These are phyloP conservation scores for Anethum foeniculum DNA, from an alignment of 140 eudicot species.

Conservation along the genomic window DNA sequence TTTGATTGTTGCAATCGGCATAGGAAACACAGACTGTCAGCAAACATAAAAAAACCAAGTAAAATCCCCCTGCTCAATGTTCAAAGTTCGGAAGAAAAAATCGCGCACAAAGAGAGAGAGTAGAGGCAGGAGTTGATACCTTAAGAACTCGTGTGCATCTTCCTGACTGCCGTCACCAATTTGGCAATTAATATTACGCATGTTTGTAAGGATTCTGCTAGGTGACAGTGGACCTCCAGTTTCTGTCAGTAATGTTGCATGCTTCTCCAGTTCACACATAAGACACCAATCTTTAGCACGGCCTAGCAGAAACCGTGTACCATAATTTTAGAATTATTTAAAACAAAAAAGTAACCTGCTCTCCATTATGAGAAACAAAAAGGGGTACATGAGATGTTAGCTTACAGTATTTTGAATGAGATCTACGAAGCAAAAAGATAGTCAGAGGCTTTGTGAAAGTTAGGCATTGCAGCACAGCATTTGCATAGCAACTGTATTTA, in stretches of 20 bases:
- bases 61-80: background rate
- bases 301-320: conserved; percentile 27
- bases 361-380: background rate
- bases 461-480: conserved; percentile 89
- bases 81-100: background rate
- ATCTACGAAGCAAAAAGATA: conserved; percentile 58
- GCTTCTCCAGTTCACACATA: conserved; percentile 87
- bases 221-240: conserved; percentile 71
- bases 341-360: background rate
- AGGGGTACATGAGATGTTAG: conserved; percentile 15
- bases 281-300: conserved; percentile 71
- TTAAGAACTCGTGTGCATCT: conserved; percentile 90
- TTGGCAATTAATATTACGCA: conserved; percentile 55
- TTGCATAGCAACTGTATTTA: conserved; percentile 73
- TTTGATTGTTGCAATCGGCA: background rate
- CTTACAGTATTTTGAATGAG: conserved; percentile 75
- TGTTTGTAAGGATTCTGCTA: conserved; percentile 53
- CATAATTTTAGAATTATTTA: background rate
- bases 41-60: background rate
- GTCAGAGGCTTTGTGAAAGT: conserved; percentile 79
- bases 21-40: background rate
- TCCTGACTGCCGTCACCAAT: conserved; percentile 88
- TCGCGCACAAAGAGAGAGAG: background rate
- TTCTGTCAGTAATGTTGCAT: conserved; percentile 48
- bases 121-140: conserved; percentile 30